Evolutionary conservation across 2,329 filamentous ascomycete genomes (phyloP).

Genomic region (Aspergillus sp.): DNA sequence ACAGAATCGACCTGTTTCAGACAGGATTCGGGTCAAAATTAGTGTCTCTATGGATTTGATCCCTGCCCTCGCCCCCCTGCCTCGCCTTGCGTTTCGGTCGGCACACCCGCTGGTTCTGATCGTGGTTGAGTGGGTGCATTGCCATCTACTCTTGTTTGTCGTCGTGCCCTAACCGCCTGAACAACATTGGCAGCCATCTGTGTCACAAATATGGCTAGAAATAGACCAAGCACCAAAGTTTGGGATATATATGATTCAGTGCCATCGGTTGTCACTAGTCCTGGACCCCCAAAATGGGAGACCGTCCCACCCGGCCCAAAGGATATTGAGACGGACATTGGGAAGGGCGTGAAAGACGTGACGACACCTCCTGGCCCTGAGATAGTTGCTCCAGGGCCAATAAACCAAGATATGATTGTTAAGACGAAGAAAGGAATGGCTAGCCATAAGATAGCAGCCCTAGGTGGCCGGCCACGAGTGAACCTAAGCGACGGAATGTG

Average conservation of each 20-base stretch:
- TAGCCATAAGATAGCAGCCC: slow-evolving; percentile 46
- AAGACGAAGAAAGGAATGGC: slow-evolving; percentile 40
- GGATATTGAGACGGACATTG: slow-evolving; percentile 38
- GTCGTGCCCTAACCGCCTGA: slow-evolving; percentile 26
- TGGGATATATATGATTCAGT: slow-evolving; percentile 30
- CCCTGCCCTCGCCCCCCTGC: slow-evolving; percentile 11
- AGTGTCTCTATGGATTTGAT: neutral
- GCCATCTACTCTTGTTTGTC: slow-evolving; percentile 15
- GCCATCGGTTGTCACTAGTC: slow-evolving; percentile 3
- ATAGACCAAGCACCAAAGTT: slow-evolving; percentile 32
- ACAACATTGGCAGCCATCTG: slow-evolving; percentile 31
- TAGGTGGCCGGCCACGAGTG: slow-evolving; percentile 31
- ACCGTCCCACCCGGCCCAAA: slow-evolving; percentile 24
- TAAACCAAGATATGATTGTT: slow-evolving; percentile 28
- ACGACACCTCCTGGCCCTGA: slow-evolving; percentile 27
- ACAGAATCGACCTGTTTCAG: neutral
- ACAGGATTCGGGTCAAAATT: neutral
- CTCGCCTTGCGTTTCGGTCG: slow-evolving; percentile 12
- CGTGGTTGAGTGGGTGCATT: neutral
- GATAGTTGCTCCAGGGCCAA: slow-evolving; percentile 24
- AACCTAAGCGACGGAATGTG: slow-evolving; percentile 24
- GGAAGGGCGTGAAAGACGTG: slow-evolving; percentile 35
- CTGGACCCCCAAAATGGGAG: neutral
- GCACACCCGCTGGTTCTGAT: slow-evolving; percentile 1
- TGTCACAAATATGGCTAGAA: slow-evolving; percentile 30